Conservation (phyloP, 352 stramenopile genomes). For the Globisporangium carolinianum region DNA sequence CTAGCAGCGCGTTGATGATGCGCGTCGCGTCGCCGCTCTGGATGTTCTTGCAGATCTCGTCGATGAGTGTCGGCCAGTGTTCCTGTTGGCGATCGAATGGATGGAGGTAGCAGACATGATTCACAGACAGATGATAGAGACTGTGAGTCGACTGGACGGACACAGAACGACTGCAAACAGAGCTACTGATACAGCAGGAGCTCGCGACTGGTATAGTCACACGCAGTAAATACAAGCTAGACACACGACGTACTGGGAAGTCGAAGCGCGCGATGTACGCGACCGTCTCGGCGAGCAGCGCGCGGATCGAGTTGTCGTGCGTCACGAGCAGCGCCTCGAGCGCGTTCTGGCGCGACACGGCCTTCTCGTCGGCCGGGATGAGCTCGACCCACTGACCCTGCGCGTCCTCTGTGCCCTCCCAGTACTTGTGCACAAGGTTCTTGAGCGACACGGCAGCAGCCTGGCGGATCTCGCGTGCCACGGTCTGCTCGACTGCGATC, state of each 20-base stretch:
- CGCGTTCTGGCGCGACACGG: conserved; percentile 57
- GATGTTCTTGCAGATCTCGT: conserved; percentile 87
- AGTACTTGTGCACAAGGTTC: conserved; percentile 94
- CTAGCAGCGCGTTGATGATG: conserved; percentile 90
- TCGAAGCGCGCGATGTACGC: conserved; percentile 93
- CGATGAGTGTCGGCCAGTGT: conserved; percentile 89
- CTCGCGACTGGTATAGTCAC: not conserved
- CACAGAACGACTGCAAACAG: too few relatives aligned
- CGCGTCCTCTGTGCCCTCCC: conserved; percentile 76
- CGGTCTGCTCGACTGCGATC: conserved; percentile 62
- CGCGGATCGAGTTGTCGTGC: conserved; percentile 85
- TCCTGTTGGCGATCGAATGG: conserved; percentile 17
- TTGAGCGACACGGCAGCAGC: conserved; percentile 93
- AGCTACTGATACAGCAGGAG: not conserved
- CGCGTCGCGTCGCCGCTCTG: conserved; percentile 79
- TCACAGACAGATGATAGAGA: not conserved
- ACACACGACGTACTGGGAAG: conserved; percentile 77
- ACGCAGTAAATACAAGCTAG: not conserved
- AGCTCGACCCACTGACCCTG: conserved; percentile 66
- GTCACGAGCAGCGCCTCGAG: conserved; percentile 83
- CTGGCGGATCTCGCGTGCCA: conserved; percentile 85
- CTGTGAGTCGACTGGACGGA: not conserved
- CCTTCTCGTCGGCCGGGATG: conserved; percentile 62
- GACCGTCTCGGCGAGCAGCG: conserved; percentile 93
- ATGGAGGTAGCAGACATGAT: too few relatives aligned